These are phyloP conservation scores for Monilinia polystroma DNA, from an alignment of 2,329 filamentous ascomycete genomes.

Conservation along the genomic window DNA sequence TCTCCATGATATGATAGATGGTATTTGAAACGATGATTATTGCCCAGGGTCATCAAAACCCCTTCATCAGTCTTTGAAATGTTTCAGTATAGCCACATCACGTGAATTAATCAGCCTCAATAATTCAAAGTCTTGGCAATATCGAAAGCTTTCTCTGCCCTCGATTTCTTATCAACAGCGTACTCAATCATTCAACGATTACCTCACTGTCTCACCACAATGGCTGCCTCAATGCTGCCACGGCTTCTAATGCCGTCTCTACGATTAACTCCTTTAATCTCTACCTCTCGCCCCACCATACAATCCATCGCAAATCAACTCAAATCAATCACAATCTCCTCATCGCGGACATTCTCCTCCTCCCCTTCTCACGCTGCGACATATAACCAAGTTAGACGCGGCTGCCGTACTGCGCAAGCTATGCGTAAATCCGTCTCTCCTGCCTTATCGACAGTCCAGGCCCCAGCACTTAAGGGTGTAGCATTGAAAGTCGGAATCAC, in stretches of 20 bases:
- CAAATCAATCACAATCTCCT: conserved; percentile 37
- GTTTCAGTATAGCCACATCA: background rate
- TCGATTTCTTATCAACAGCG: background rate
- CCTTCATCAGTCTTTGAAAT: background rate
- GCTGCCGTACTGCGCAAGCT: conserved; percentile 75
- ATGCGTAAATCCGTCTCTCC: conserved; percentile 87
- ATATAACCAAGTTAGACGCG: conserved; percentile 40
- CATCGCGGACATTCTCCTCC: conserved; percentile 34
- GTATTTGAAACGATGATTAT: background rate
- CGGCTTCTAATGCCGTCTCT: conserved; percentile 8
- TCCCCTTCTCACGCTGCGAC: conserved; percentile 3
- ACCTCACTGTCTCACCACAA: background rate
- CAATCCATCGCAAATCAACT: conserved; percentile 28
- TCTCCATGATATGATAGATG: background rate
- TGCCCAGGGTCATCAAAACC: background rate
- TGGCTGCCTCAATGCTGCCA: conserved; percentile 10
- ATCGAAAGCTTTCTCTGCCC: conserved; percentile 18
- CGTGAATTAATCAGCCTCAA: background rate
- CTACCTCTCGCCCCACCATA: background rate
- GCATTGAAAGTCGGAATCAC: conserved; percentile 92
- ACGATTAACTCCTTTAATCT: background rate
- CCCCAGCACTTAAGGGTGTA: conserved; percentile 89
- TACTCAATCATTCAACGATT: background rate
- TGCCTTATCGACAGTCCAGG: conserved; percentile 65
- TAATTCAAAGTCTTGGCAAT: background rate